Conservation (phyloP, 1,284 basidiomycete genomes). For the Moniliophthora roreri region DNA sequence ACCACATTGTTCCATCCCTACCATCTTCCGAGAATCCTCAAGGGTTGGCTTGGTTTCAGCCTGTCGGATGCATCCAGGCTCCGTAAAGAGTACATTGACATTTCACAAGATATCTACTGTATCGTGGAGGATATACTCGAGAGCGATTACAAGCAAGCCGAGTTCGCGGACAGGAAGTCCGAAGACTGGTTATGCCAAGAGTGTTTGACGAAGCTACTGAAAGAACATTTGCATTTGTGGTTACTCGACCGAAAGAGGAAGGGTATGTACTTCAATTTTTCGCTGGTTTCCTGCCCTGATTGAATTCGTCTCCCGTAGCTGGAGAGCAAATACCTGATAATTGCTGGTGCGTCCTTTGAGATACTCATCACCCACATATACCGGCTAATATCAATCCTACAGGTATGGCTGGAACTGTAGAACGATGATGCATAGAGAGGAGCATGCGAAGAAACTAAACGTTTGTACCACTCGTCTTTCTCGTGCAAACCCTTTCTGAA, state of each 20-base stretch:
- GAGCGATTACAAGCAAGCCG: conserved; percentile 8
- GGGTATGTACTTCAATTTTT: conserved; percentile 1
- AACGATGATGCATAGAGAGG: conserved; percentile 24
- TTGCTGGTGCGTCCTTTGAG: conserved; percentile 11
- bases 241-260: conserved; percentile 7
- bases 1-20: too few species aligned
- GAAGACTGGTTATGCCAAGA: conserved; percentile 31
- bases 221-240: conserved; percentile 20
- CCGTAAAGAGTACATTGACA: not conserved
- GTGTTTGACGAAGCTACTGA: conserved; percentile 29
- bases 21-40: not conserved
- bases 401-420: conserved; percentile 30
- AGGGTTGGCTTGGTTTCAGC: not conserved
- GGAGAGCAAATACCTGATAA: conserved; percentile 10
- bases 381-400: not conserved
- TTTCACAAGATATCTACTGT: not conserved
- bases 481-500: not conserved
- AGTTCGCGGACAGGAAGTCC: conserved; percentile 27
- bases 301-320: not conserved
- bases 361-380: too few species aligned
- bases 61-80: not conserved
- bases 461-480: conserved; percentile 15
- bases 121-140: conserved; percentile 28
- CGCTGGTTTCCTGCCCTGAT: not conserved
- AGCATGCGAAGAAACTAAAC: conserved; percentile 27